Conservation (phyloP, 2,329 filamentous ascomycete genomes). For the Emericellopsis atlantica region DNA sequence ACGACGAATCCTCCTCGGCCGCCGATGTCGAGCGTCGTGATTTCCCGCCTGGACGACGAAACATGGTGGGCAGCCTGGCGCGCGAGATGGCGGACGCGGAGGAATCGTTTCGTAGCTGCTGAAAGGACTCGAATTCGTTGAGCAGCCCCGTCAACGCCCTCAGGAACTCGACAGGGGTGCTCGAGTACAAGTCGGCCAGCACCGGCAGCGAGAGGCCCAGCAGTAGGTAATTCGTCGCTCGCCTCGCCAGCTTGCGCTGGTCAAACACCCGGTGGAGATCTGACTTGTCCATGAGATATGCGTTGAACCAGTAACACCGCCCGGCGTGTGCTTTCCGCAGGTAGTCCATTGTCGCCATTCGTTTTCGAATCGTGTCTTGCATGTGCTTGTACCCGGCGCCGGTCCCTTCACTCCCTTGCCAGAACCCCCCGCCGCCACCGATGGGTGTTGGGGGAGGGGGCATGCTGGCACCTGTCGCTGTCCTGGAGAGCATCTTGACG, state of each 20-base stretch:
- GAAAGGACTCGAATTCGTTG: conserved; percentile 86
- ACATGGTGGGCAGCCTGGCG: conserved; percentile 74
- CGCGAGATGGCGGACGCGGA: conserved; percentile 57
- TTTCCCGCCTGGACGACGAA: conserved; percentile 53
- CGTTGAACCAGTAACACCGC: conserved; percentile 96
- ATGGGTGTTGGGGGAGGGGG: conserved; percentile 9
- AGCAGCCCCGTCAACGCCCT: conserved; percentile 76
- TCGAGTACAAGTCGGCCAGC: conserved; percentile 76
- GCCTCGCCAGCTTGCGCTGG: conserved; percentile 68
- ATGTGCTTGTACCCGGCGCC: conserved; percentile 39
- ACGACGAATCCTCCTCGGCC: conserved; percentile 18
- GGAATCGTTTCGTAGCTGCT: conserved; percentile 71
- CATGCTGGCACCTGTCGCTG: conserved; percentile 17
- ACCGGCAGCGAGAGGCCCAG: conserved; percentile 84
- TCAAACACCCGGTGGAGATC: conserved; percentile 78
- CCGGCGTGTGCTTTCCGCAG: conserved; percentile 88
- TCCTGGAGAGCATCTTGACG: conserved; percentile 30
- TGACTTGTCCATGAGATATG: conserved; percentile 74
- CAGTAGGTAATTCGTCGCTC: conserved; percentile 86
- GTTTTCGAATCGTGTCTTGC: conserved; percentile 75
- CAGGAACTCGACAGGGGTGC: conserved; percentile 73
- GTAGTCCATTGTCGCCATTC: conserved; percentile 90
- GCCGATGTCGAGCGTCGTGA: conserved; percentile 39
- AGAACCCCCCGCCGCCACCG: conserved; percentile 7
- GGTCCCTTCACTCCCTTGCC: conserved; percentile 18